Conservation (phyloP, 345 rosid species). For the Lumnitzera littorea region DNA sequence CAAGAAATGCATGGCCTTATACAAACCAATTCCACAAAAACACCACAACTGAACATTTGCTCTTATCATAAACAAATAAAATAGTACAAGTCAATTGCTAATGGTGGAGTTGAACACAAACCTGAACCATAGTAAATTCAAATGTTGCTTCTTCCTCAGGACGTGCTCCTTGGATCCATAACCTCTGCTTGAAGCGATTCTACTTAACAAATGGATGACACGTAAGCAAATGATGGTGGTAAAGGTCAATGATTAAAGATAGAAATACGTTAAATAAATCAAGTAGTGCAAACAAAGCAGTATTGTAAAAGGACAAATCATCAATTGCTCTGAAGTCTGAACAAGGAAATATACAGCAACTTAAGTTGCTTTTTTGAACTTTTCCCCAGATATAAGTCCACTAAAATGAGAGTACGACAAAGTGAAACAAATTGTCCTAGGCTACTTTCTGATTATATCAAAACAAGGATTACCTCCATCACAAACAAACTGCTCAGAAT, state of each 20-base stretch:
- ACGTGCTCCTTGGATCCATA: slow-evolving; percentile 81
- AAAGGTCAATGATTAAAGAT: background rate
- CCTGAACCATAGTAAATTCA: slow-evolving; percentile 90
- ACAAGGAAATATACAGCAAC: no score
- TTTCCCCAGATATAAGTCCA: no score
- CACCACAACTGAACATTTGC: background rate
- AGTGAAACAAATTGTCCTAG: background rate
- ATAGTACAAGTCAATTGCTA: background rate
- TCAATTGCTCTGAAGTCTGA: no score
- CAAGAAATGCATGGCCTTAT: no score
- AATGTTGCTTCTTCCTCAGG: slow-evolving; percentile 90
- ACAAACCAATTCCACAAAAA: no score
- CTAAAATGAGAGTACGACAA: background rate
- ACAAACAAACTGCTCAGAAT: slow-evolving; percentile 78
- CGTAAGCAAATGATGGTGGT: background rate
- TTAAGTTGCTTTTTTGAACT: no score
- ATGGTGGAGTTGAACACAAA: slow-evolving; percentile 13
- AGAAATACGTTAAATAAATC: background rate
- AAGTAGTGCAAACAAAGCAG: background rate
- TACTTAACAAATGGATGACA: slow-evolving; percentile 12
- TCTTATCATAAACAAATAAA: background rate
- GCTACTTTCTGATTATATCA: background rate
- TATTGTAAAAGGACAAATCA: no score
- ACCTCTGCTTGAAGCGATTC: slow-evolving; percentile 79
- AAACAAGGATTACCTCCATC: slow-evolving; percentile 49